Base-by-base conservation (phyloP, 768 basidiomycete genomes). In the Naematelia aurantialba region DNA sequence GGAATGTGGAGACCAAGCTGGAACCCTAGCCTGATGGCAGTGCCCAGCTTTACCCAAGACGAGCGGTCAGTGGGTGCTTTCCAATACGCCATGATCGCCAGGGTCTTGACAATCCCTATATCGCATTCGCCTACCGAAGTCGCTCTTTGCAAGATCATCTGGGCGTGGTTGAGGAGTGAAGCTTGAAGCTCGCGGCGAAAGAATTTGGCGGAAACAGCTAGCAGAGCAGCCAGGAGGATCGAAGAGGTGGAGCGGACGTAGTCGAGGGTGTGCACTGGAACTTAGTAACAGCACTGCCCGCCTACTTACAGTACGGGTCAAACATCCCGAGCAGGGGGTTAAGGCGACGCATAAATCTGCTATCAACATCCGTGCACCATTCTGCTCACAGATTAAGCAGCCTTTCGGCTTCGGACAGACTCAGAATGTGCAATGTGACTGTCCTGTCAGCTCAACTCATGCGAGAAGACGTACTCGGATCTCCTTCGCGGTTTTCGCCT, bases 41-140 rank as follows among this genome's bases (percentile, higher is more conserved):
- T 58, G 5, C 62, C 62, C 5, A 66, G 30, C 27, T 66, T 66
- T 57, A 62, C 46, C 65, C 65, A 66, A n/a, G 52, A 39, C 4
- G 58, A 56, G 8, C 56, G 14, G 34, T 66, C 62, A 5, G 50
- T 51, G 29, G 65, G 53, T 21, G 24, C 52, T 42, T 66, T 66
- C 61, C 61, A 66, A 24, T 34, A 63, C 1, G 54, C 27, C 56
- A 64, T 29, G 14, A 67, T 50, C 29, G 56, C 14, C 25, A 67
- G 53, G 39, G 45, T 21, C 42, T 66, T 61, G 13, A 63, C 50
- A 24, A 60, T 53, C 10, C 42, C 61, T 11, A 56, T 26, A n/a
- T 55, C 39, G 45, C 61, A 59, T 17, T 17, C 46, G 5, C 65
- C 65, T 0, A 47, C 26, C 13, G 12, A 5, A 19, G 60, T 50